phyloP scores from a whole-genome alignment of 768 basidiomycete genomes.

The Tricholoma terreum region DNA sequence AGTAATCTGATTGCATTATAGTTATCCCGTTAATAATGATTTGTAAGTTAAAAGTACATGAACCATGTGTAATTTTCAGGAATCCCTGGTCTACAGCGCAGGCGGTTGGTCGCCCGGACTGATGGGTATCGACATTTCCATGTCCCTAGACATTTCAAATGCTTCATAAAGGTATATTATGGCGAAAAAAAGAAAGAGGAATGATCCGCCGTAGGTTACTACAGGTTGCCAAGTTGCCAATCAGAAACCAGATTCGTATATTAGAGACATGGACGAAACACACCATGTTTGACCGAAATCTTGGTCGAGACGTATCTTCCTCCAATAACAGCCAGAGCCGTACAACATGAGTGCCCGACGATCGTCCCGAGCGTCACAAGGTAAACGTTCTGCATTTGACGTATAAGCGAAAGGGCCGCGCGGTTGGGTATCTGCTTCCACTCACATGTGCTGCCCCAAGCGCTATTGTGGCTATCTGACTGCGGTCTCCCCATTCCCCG shows the following conservation, averaged over 20 bases:
- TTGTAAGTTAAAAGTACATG: too few species aligned
- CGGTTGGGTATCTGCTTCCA: neutral
- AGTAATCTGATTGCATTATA: too few species aligned
- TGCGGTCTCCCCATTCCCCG: conserved; percentile 99
- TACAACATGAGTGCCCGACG: conserved; percentile 84
- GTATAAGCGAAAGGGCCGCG: neutral
- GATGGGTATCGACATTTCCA: conserved; percentile 35
- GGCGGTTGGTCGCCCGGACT: conserved; percentile 12
- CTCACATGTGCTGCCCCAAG: conserved; percentile 90
- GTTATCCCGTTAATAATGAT: too few species aligned
- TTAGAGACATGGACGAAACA: conserved; percentile 26
- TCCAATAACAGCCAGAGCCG: conserved; percentile 86
- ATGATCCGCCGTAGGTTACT: conserved; percentile 85
- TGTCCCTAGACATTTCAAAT: conserved; percentile 31
- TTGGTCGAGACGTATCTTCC: conserved; percentile 91
- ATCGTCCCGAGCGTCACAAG: conserved; percentile 89
- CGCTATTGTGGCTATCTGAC: conserved; percentile 96
- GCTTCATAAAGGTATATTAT: conserved; percentile 74
- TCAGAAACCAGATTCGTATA: neutral
- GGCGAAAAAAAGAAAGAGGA: conserved; percentile 82
- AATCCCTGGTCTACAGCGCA: neutral
- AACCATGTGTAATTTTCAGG: too few species aligned
- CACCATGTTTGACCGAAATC: conserved; percentile 93
- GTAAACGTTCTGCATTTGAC: conserved; percentile 72
- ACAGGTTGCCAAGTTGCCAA: neutral